These are phyloP conservation scores for Jackrogersella multiformis DNA, from an alignment of 495 filamentous ascomycete genomes.

Conservation along the genomic window DNA sequence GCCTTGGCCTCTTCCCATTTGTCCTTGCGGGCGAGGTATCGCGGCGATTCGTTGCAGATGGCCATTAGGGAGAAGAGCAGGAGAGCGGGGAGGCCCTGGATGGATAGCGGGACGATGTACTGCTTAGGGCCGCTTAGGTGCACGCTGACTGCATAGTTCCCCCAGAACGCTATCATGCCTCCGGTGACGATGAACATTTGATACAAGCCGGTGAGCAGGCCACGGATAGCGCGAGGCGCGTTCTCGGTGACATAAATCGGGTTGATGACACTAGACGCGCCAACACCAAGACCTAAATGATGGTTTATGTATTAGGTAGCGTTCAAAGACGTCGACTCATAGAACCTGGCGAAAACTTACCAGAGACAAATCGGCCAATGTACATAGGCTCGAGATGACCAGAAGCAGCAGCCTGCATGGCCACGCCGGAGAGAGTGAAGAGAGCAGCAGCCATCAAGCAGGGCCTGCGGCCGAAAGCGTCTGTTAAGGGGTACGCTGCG, in stretches of 20 bases:
- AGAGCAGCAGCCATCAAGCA: constrained; percentile 51
- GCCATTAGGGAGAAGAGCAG: constrained; percentile 67
- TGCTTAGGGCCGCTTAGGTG: constrained; percentile 61
- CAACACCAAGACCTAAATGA: constrained; percentile 64
- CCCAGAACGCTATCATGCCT: constrained; percentile 72
- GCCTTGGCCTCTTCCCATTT: constrained; percentile 72
- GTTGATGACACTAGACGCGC: constrained; percentile 68
- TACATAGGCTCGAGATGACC: constrained; percentile 66
- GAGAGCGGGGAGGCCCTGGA: constrained; percentile 70
- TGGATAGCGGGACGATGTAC: constrained; percentile 73
- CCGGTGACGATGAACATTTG: constrained; percentile 72
- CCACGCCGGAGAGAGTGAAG: constrained; percentile 53
- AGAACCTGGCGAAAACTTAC: constrained; percentile 43
- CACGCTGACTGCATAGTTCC: constrained; percentile 67
- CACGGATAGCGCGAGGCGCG: constrained; percentile 75
- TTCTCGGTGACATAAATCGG: constrained; percentile 70
- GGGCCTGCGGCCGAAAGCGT: constrained; percentile 63
- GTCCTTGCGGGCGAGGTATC: constrained; percentile 74
- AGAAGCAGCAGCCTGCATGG: constrained; percentile 52
- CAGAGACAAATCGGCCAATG: constrained; percentile 71
- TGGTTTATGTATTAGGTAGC: neutral
- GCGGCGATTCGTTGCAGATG: constrained; percentile 73
- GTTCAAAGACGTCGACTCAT: neutral
- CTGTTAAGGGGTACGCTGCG: constrained; percentile 59
- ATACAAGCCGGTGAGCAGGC: constrained; percentile 74